Percentiles rank a stretch among this genome's conserved stretches.
Conservation (phyloP, 306 rosid species). For the Carpinus viminea region DNA sequence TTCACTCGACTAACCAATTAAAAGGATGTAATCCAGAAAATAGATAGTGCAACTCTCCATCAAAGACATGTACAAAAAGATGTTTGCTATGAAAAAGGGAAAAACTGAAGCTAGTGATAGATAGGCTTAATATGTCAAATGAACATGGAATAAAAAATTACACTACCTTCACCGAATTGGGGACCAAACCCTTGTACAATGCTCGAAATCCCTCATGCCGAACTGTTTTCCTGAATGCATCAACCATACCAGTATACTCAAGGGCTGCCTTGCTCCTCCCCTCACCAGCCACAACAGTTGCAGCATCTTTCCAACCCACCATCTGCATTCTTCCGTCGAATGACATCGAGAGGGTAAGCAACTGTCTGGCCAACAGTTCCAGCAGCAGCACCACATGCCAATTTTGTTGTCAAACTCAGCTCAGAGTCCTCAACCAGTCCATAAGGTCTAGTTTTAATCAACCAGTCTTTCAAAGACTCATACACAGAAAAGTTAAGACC, state of each 20-base stretch:
- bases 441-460: conserved; percentile 37
- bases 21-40: not conserved
- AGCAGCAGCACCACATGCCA: conserved; percentile 57
- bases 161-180: conserved; percentile 68
- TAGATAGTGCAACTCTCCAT: not conserved
- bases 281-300: conserved; percentile 40
- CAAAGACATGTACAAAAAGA: not conserved
- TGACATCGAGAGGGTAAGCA: conserved; percentile 56
- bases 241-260: conserved; percentile 51
- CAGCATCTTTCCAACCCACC: conserved; percentile 54
- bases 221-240: conserved; percentile 51
- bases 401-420: conserved; percentile 46
- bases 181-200: conserved; percentile 53
- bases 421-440: conserved; percentile 38
- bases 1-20: not conserved
- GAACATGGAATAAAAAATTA: conserved; percentile 11
- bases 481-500: conserved; percentile 54
- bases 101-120: not conserved
- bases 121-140: not conserved
- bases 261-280: conserved; percentile 34
- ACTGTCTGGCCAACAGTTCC: conserved; percentile 59
- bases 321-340: conserved; percentile 61
- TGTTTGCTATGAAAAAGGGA: not conserved
- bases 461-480: conserved; percentile 52
- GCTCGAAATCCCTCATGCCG: conserved; percentile 52